Base-by-base conservation (phyloP, 2,329 filamentous ascomycete genomes). In the Colletotrichum graminicola region DNA sequence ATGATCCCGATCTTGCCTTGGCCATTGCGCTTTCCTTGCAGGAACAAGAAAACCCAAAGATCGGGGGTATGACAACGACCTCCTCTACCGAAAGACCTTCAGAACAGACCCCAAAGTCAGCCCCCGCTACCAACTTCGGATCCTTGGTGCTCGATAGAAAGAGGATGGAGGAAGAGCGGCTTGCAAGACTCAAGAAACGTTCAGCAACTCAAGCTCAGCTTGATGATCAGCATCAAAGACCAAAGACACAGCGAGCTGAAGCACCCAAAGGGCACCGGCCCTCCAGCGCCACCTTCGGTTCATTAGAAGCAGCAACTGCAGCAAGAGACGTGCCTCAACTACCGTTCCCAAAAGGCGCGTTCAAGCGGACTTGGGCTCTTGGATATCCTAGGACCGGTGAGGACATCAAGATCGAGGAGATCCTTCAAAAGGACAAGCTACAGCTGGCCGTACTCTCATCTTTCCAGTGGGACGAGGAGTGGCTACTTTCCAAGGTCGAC, bases 401-500 rank as follows among this genome's bases (percentile, higher is more conserved):
- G 73, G 94, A 97, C 73, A 94, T 98, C 78, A 96, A 91, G 72
- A 90, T 98, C 51, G 94, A 97, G 76, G 94, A 98, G 79, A 88
- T 98, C 0, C 81, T 98, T 1, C 92, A 97, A 78, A 91, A 89
- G 72, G 82, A 89, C 1, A 86, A 91, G 16, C 84, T 98, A 11
- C 84, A 93, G 62, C 88, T 94, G 49, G 95, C 94, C 1, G 88
- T 98, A 0, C 82, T 98, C 6, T 97, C 94, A 75, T 93, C 95
- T 0, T 98, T 93, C 75, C 90, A 95, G 78, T 96, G 93, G 90
- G 92, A 98, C 73, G 88, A 92, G 18, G 87, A 92, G 36, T 98
- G 94, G 93, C 79, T 96, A 55, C 80, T 95, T 36, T 87, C 84
- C 7, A 97, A 96, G 78, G 79, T 97, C 36, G 85, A 94, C 72